Percentiles rank a stretch among this genome's conserved stretches.
Evolutionary conservation across 2,329 filamentous ascomycete genomes (phyloP).

Genomic region (Trichoderma lentiforme): DNA sequence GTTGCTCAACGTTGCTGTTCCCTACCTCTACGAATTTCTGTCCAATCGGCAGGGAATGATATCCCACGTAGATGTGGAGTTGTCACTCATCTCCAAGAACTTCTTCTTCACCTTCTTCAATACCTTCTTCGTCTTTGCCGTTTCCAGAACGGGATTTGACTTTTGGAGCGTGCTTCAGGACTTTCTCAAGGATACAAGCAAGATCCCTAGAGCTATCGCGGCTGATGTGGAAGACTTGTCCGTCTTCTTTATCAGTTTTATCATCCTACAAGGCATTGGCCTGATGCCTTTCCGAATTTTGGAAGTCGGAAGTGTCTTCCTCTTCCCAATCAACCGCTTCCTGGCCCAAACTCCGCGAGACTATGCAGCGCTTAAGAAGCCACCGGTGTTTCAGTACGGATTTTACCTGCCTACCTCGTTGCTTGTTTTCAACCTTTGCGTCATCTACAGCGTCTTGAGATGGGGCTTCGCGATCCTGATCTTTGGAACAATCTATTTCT

Average conservation of each 20-base stretch:
- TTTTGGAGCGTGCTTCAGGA: constrained; percentile 71
- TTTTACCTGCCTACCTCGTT: constrained; percentile 93
- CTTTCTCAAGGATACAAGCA: constrained; percentile 73
- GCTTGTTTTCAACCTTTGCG: constrained; percentile 89
- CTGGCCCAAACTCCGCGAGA: constrained; percentile 86
- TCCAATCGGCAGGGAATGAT: constrained; percentile 92
- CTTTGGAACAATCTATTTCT: constrained; percentile 79
- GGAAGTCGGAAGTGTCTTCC: constrained; percentile 78
- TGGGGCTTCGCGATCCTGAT: constrained; percentile 77
- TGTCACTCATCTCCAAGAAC: constrained; percentile 95
- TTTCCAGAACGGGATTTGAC: constrained; percentile 76
- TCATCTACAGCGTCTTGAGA: constrained; percentile 87
- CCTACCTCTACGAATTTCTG: constrained; percentile 91
- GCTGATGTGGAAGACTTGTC: constrained; percentile 69
- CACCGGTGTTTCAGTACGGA: constrained; percentile 89
- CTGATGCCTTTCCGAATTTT: constrained; percentile 89
- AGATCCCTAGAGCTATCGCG: constrained; percentile 73
- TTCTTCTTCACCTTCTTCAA: constrained; percentile 99
- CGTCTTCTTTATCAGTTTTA: constrained; percentile 88
- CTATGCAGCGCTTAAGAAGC: constrained; percentile 74
- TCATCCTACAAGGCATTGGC: constrained; percentile 90
- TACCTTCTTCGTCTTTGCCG: constrained; percentile 91
- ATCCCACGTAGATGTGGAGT: constrained; percentile 87
- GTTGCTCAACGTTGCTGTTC: constrained; percentile 82
- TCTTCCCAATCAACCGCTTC: constrained; percentile 78